Evolutionary conservation across 495 filamentous ascomycete species (phyloP), one percentile per base, ranked within the genome.

Genomic region (Aspergillus affinis): DNA sequence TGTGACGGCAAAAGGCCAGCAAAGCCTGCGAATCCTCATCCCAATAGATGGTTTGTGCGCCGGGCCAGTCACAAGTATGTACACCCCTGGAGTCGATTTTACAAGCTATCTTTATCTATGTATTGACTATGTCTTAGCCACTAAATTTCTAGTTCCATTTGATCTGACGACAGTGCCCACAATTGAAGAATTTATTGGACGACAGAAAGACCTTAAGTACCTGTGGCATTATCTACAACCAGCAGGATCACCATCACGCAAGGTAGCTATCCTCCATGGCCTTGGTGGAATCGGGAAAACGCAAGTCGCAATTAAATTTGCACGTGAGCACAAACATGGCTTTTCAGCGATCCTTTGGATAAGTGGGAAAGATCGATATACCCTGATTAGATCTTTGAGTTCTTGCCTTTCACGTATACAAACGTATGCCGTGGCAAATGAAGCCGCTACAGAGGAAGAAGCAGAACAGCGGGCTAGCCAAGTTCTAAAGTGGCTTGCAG

Each of bases 261-360:
- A 68, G 52, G 62, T 72, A 54, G 62, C 65, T 6, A 56, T 76
- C 49, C 59, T 75, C 45, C 64, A 75, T 60, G 72, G 76, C 29
- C 68, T 81, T 61, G 74, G 78, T 9, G 75, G 77, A 0, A 73
- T 78, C 4, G 76, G 77, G 21, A 80, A 78, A 54, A 76, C 76
- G 26, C 71, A 80, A 54, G 58, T 80, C 52, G 77, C 74, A 10
- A 66, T 76, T 51, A 68, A 70, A 47, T 77, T 74, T 60, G 70
- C 72, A 17, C 62, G 63, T 23, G 55, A 69, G 13, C 69, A 72
- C 15, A 62, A 67, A 57, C 8, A 65, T 32, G 48, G 65, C 48
- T 70, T 64, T 27, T 69, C 65, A 21, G 70, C 72, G 6, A 62
- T 73, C 45, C 66, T 74, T 32, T 74, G 68, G 70, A 44, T 76